These are phyloP conservation scores for Vaccinium myrtillus DNA, from an alignment of 148 eudicot species.

Conservation along the genomic window DNA sequence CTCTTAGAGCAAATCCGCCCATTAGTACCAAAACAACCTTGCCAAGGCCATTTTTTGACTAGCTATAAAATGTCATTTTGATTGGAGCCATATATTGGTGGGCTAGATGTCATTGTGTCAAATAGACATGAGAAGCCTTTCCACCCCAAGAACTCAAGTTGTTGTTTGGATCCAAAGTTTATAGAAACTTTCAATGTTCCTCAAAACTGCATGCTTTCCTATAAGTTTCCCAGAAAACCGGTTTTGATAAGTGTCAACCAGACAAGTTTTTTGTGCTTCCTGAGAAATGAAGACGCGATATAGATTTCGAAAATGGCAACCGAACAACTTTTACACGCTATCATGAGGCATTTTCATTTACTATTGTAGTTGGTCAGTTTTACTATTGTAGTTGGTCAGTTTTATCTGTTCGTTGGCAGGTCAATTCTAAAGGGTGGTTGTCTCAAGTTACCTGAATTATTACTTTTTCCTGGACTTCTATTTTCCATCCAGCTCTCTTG, in stretches of 20 bases:
- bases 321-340: neutral
- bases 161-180: too few species aligned
- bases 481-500: neutral
- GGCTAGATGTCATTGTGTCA: too few species aligned
- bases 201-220: neutral
- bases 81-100: too few species aligned
- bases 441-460: neutral
- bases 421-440: neutral
- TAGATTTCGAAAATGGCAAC: neutral
- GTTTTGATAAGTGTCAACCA: neutral
- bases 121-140: neutral
- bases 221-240: neutral
- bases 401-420: neutral
- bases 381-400: neutral
- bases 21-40: too few species aligned
- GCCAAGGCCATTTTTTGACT: too few species aligned
- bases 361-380: neutral
- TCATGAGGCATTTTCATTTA: neutral
- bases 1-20: too few species aligned
- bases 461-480: neutral
- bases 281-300: neutral
- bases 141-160: too few species aligned
- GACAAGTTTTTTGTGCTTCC: neutral
- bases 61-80: too few species aligned
- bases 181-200: neutral